Base-by-base conservation (phyloP, 805 yeast species). In the Candida argentea region DNA sequence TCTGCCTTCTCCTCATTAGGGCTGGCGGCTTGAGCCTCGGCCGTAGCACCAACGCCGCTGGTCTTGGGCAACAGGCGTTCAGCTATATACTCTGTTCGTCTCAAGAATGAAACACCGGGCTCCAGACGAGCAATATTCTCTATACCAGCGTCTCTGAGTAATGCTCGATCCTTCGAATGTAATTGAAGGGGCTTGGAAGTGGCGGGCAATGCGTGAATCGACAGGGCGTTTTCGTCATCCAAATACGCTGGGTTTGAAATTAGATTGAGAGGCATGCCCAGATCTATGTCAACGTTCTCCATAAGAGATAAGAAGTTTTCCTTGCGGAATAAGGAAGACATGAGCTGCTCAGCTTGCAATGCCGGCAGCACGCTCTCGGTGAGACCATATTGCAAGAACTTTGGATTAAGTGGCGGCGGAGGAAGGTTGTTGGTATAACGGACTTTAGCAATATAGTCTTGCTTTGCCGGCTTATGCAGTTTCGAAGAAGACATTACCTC, bases 61-160 rank as follows among this genome's bases (percentile, higher is more conserved):
- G 17, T 40, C 26, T 34, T 34, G 10, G 55, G 29, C 9, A 44
- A 32, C 30, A 66, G 66, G 28, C 73, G 76, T 20, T 81, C 73
- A 7, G 94, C 71, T 34, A 85, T 80, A 50, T 89, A 89, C 49
- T 91, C 97, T 0, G 98, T 89, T 59, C 97, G 76, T 60, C 96
- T 76, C 49, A 89, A 66, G 56, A 89, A 87, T n/a, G 83, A 68
- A 9, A 82, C 81, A 25, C 76, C 67, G 34, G 66, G 67, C 43
- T 46, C 70, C 32, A 49, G 51, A 34, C 62, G 59, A 33, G 57
- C 45, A 30, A 59, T 52, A 33, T 52, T 55, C 13, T 67, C 61
- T 14, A 68, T 64, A 3, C 70, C 73, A 14, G 95, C 94, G 48
- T 86, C 95, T 46, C 85, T 71, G 30, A 91, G 64, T 28, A 89